Conservation (phyloP, 345 rosid species). For the Excoecaria agallocha region DNA sequence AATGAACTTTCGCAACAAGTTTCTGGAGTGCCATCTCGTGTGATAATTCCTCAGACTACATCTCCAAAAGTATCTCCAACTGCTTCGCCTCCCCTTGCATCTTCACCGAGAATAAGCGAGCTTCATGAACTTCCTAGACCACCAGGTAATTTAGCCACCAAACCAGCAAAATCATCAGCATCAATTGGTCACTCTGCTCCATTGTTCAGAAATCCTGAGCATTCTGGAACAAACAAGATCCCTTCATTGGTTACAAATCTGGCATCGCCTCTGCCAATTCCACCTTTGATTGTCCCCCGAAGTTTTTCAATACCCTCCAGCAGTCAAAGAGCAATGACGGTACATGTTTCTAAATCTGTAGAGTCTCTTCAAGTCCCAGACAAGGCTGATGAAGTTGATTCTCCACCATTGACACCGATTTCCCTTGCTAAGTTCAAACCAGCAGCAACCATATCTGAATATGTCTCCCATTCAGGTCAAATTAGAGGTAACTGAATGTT, state of each 20-base stretch:
- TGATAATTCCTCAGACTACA: slow-evolving; percentile 47
- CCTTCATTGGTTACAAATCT: slow-evolving; percentile 39
- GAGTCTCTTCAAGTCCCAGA: slow-evolving; percentile 39
- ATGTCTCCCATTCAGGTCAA: slow-evolving; percentile 51
- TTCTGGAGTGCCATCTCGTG: slow-evolving; percentile 45
- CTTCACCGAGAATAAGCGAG: slow-evolving; percentile 76
- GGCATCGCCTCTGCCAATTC: slow-evolving; percentile 79
- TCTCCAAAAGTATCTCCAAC: slow-evolving; percentile 74
- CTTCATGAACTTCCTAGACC: slow-evolving; percentile 98
- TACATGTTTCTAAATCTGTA: slow-evolving; percentile 40
- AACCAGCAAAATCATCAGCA: slow-evolving; percentile 52
- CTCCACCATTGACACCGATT: slow-evolving; percentile 84
- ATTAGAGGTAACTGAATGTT: slow-evolving; percentile 57
- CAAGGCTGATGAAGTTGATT: slow-evolving; percentile 44
- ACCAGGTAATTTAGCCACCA: slow-evolving; percentile 47
- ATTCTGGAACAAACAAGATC: slow-evolving; percentile 33
- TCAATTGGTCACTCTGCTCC: slow-evolving; percentile 86
- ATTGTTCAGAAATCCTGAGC: slow-evolving; percentile 63
- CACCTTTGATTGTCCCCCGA: slow-evolving; percentile 62
- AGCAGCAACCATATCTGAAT: slow-evolving; percentile 35
- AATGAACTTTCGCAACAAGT: slow-evolving; percentile 42
- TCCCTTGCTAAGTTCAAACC: slow-evolving; percentile 44
- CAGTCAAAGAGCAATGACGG: slow-evolving; percentile 60
- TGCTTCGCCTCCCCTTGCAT: slow-evolving; percentile 78
- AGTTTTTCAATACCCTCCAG: slow-evolving; percentile 89